A percentile compares a stretch with the other conserved stretches of the same genome.
Conservation (phyloP, 768 basidiomycete genomes). For the Rhizopogon vesiculosus region DNA sequence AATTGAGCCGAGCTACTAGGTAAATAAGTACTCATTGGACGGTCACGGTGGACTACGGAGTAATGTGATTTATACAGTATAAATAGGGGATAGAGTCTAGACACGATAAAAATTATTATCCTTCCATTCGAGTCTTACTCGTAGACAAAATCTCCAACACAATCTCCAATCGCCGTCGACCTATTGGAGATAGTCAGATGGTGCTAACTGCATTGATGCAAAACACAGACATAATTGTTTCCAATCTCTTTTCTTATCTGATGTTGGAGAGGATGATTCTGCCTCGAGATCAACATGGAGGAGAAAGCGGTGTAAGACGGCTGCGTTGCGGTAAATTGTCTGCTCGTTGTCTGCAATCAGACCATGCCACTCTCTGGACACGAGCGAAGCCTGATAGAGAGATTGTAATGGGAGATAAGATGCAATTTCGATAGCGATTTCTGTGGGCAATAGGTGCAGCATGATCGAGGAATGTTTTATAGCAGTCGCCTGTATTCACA, state of each 20-base stretch:
- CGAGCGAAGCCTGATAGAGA: constrained; percentile 29
- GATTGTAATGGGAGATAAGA: constrained; percentile 45
- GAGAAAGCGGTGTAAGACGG: constrained; percentile 46
- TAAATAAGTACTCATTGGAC: no score
- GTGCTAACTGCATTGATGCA: neutral
- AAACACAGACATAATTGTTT: constrained; percentile 49
- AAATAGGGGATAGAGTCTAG: no score
- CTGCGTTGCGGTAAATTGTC: constrained; percentile 53
- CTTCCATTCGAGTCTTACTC: no score
- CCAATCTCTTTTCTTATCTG: constrained; percentile 44
- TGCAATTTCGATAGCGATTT: constrained; percentile 47
- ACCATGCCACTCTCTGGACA: constrained; percentile 43
- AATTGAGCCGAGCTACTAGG: no score
- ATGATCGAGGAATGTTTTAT: constrained; percentile 15
- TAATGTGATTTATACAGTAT: no score
- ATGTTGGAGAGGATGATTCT: constrained; percentile 17
- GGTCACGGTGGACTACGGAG: no score
- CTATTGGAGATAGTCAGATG: constrained; percentile 27
- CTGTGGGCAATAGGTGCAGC: constrained; percentile 48
- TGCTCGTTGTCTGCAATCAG: constrained; percentile 45
- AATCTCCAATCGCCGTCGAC: constrained; percentile 34
- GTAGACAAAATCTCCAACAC: no score
- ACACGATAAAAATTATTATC: no score
- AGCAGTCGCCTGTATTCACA: no score
- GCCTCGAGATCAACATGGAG: constrained; percentile 26